phyloP scores from a whole-genome alignment of 352 stramenopile genomes.

The Phytophthora crassamura region DNA sequence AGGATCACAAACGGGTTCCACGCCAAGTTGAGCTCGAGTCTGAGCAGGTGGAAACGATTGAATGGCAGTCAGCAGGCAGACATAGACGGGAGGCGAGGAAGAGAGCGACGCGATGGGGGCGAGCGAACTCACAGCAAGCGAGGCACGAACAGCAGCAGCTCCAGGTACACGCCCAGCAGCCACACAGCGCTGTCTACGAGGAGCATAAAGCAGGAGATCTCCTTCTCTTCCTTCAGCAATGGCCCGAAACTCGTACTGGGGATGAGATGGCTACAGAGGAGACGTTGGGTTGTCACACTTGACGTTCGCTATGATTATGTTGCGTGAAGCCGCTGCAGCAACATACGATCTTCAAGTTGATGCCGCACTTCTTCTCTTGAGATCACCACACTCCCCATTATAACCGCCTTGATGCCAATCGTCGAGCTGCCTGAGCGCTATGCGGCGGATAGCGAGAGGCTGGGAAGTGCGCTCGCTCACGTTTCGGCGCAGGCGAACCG shows the following conservation, averaged over 20 bases:
- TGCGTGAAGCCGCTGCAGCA: too few species aligned
- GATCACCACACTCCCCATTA: too few species aligned
- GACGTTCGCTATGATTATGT: too few species aligned
- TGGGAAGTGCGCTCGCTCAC: background rate
- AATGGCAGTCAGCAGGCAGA: constrained; percentile 27
- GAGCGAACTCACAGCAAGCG: constrained; percentile 57
- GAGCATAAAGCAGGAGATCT: constrained; percentile 20
- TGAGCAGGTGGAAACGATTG: constrained; percentile 17
- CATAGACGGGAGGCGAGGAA: constrained; percentile 31
- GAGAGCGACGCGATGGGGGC: background rate
- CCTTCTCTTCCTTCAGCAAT: too few species aligned
- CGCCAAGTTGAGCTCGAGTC: constrained; percentile 62
- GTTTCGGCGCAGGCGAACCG: constrained; percentile 1
- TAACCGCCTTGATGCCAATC: background rate
- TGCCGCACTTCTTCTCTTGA: too few species aligned
- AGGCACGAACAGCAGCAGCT: constrained; percentile 72
- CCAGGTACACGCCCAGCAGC: constrained; percentile 66
- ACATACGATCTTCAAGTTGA: too few species aligned
- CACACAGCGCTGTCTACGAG: constrained; percentile 47
- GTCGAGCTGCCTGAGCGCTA: constrained; percentile 1
- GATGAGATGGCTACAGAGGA: background rate
- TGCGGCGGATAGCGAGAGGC: background rate
- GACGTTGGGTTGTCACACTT: background rate
- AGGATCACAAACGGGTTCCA: constrained; percentile 78
- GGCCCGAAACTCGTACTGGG: background rate